Base-by-base conservation (phyloP, 192 early-diverging fungal species). In the Podila clonocystis region DNA sequence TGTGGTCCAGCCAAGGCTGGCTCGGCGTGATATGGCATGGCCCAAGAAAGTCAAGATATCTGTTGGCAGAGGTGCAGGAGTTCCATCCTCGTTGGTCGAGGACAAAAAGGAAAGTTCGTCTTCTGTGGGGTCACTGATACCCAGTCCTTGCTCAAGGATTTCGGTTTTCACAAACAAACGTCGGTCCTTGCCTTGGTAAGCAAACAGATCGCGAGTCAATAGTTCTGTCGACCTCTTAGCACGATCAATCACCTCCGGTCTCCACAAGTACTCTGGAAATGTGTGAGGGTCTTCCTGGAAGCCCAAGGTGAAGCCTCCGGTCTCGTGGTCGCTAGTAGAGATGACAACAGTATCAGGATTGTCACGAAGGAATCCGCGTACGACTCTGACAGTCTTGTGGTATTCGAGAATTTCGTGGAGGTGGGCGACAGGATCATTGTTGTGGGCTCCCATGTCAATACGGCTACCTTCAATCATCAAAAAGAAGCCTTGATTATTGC, bases 401-500 rank as follows among this genome's bases (percentile, higher is more conserved):
- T 98, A 99, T 4, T 91, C 95, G 12, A 96, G 76, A 62, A 98
- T 97, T 28, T 99, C 98, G 73, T 93, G 93, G 15, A 94, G 87
- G 74, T 99, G 98, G 1, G 95, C 85, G 9, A 94, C 95, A 12
- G 97, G 91, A 79, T 99, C 98, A 82, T 99, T 98, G 68, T 89
- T 94, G 75, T 99, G 98, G 7, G 94, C 98, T 1, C 95, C 98
- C 96, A 98, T 97, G 77, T 99, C 89, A 69, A 99, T 99, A 55
- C 96, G 85, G 67, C 93, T 94, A 36, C 98, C 95, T 86, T 99
- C 98, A 70, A 99, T 93, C 95, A 99, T 95, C 76, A 99, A 84
- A 78, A 98, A 96, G 84, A 98, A 99, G 5, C 98, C 97, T 0
- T 85, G 71, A 55, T 74, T 73, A 1, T 85, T 85, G 4, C 90